Evolutionary conservation across 306 rosid species (phyloP).

Genomic region (Corylus americana): DNA sequence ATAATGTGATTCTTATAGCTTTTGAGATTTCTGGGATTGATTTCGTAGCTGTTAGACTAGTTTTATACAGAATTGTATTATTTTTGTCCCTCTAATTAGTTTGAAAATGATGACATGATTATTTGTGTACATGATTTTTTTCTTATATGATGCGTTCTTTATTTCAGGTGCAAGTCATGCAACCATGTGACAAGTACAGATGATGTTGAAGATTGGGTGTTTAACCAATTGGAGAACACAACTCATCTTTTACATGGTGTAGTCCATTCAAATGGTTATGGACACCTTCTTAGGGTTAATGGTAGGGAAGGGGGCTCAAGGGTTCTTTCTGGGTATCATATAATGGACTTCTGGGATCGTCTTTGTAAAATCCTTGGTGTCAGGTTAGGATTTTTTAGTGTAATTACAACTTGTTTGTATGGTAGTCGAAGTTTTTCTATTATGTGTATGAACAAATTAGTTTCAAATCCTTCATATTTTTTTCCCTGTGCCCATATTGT

Average conservation of each 20-base stretch:
- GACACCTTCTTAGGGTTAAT: conserved; percentile 94
- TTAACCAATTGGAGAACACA: conserved; percentile 82
- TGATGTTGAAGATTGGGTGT: conserved; percentile 94
- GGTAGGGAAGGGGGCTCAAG: conserved; percentile 97
- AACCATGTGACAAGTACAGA: conserved; percentile 80
- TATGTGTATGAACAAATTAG: conserved; percentile 13
- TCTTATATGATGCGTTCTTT: conserved; percentile 11
- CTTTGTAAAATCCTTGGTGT: conserved; percentile 83
- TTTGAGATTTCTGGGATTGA: background rate
- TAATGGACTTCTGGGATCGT: conserved; percentile 97
- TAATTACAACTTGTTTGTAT: background rate
- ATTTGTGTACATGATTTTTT: background rate
- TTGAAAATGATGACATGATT: background rate
- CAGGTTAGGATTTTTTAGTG: conserved; percentile 52
- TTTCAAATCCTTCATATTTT: background rate
- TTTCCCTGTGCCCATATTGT: background rate
- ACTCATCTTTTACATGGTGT: conserved; percentile 92
- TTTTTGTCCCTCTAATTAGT: background rate
- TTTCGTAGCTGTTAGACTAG: background rate
- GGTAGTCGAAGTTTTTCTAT: background rate
- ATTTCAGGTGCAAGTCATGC: conserved; percentile 90
- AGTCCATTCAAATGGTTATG: conserved; percentile 92
- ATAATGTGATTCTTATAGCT: background rate
- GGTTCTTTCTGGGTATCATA: conserved; percentile 78
- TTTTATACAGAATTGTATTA: no score